These are phyloP conservation scores for Penicillium sclerotiorum DNA, from an alignment of 2,329 filamentous ascomycete species.

Conservation along the genomic window DNA sequence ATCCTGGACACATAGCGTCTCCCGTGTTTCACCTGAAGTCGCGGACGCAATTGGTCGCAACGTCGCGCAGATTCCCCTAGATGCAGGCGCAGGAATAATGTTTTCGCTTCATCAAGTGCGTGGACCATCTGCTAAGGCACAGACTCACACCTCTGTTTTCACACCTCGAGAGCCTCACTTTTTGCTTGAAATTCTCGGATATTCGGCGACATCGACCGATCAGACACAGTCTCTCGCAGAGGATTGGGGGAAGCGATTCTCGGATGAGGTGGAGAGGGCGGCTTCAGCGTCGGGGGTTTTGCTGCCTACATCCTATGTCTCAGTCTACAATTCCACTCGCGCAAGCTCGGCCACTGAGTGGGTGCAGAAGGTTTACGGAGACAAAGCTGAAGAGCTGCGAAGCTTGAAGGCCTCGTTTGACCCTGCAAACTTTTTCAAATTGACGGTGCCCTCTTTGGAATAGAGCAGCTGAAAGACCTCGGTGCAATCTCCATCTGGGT, in stretches of 20 bases:
- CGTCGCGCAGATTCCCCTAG: neutral
- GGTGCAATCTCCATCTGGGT: too few species aligned
- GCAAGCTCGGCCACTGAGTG: neutral
- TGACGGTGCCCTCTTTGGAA: constrained; percentile 11
- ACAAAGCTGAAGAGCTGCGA: constrained; percentile 14
- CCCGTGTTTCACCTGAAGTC: constrained; percentile 7
- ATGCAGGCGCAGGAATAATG: constrained; percentile 13
- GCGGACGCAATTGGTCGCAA: constrained; percentile 10
- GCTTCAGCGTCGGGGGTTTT: constrained; percentile 7
- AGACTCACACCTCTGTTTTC: constrained; percentile 16
- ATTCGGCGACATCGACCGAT: neutral
- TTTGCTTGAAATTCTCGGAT: constrained; percentile 22
- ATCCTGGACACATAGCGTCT: constrained; percentile 9
- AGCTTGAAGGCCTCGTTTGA: constrained; percentile 20
- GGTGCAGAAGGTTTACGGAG: constrained; percentile 21
- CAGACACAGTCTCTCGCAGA: neutral
- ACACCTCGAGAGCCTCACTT: constrained; percentile 21
- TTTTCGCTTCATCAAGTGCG: constrained; percentile 23
- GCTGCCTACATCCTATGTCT: constrained; percentile 20
- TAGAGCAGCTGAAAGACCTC: neutral
- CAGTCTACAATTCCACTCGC: constrained; percentile 7
- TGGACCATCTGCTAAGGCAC: constrained; percentile 11
- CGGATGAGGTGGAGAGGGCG: constrained; percentile 5
- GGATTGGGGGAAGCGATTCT: constrained; percentile 14
- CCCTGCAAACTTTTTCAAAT: constrained; percentile 18